These are phyloP conservation scores for Solanum lignicaule DNA, from an alignment of 257 asterid genomes.

Conservation along the genomic window DNA sequence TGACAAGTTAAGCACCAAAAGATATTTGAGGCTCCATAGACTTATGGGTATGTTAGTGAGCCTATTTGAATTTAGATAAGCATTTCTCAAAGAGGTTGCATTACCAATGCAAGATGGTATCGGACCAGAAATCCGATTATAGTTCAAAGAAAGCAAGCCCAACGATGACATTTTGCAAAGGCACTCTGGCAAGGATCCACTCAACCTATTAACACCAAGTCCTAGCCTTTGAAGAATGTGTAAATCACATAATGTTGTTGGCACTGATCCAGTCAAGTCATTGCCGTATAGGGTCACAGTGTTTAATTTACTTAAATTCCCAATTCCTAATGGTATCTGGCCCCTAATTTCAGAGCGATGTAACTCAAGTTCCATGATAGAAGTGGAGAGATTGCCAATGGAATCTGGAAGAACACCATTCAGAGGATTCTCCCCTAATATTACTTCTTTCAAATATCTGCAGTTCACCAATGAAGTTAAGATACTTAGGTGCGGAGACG, in stretches of 20 bases:
- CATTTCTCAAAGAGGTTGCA: constrained; percentile 5
- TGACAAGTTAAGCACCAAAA: constrained; percentile 16
- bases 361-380: background rate
- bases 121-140: constrained; percentile 12
- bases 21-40: constrained; percentile 19
- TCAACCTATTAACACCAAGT: constrained; percentile 3
- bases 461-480: background rate
- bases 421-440: constrained; percentile 4
- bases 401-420: constrained; percentile 18
- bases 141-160: background rate
- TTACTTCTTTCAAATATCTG: constrained; percentile 1
- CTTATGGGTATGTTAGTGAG: constrained; percentile 17
- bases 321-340: constrained; percentile 16
- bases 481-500: background rate
- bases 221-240: no score
- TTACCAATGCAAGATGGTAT: constrained; percentile 14
- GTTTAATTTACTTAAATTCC: constrained; percentile 24
- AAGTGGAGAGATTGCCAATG: constrained; percentile 15
- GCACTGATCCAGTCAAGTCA: constrained; percentile 17
- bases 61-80: constrained; percentile 15
- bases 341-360: constrained; percentile 6
- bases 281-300: background rate
- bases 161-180: constrained; percentile 8
- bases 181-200: constrained; percentile 11
- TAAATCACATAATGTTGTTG: constrained; percentile 2